Evolutionary conservation across 192 early-diverging fungal species (phyloP), one percentile per base, ranked within the genome.

Genomic region (Coemansia erecta): DNA sequence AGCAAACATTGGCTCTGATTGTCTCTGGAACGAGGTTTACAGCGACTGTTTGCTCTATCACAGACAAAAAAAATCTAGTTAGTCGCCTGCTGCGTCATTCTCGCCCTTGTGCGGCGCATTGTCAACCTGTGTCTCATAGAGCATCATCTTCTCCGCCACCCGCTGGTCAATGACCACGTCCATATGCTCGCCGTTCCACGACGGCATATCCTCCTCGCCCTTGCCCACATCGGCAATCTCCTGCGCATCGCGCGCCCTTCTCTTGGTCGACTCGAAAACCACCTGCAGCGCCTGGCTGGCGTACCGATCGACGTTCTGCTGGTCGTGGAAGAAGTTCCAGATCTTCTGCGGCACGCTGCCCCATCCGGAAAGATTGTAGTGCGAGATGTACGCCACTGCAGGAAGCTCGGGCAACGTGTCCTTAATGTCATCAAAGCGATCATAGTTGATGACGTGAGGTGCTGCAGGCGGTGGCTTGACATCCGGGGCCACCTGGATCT

Each of bases 241-340:
- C 26, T 61, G 42, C 26, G 35, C 58, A 1, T 52, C 62, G 23
- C 39, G 68, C n/a, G 56, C 65, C 26, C 41, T 39, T 6, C 75
- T 64, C 39, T 53, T 60, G 4, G 66, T 70, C 24, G 71, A 66
- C 60, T 73, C 77, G 46, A 70, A 64, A 37, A 80, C 71, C 18
- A 80, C 64, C 39, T 70, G 70, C 61, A 80, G 67, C 39, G 77
- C 77, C 57, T 80, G 77, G 13, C 67, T 53, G n/a, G 71, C 61
- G 24, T 73, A 80, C 60, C 23, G 22, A 37, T 80, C 68, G 12
- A 73, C 72, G 43, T 80, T 80, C 68, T 80, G 67, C 63, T 80
- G 77, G 55, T 80, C 67, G 54, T 80, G 66, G 68, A 80, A 80
- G n/a, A 80, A 73, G 57, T 66, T 66, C 66, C 60, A 80, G 26